phyloP scores from a whole-genome alignment of 2,329 filamentous ascomycete genomes.

The Fonsecaea erecta region DNA sequence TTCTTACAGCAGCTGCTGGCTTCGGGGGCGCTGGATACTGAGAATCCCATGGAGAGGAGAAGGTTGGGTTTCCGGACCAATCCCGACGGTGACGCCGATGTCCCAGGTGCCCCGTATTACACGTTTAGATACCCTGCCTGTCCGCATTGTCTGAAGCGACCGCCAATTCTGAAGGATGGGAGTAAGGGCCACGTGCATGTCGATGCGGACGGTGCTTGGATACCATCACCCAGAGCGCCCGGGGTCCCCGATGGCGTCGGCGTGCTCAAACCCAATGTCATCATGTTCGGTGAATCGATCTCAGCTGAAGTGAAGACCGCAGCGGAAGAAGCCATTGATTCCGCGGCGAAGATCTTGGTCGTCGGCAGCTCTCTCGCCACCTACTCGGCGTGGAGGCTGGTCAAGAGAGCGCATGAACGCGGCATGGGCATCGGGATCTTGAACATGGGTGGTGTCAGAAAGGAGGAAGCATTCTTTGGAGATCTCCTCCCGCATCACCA shows the following conservation, averaged over 20 bases:
- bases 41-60: constrained; percentile 72
- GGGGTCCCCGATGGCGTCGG: constrained; percentile 64
- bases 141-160: constrained; percentile 72
- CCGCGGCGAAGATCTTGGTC: constrained; percentile 74
- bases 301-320: constrained; percentile 68
- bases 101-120: constrained; percentile 83
- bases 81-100: constrained; percentile 91
- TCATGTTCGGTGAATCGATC: constrained; percentile 97
- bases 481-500: constrained; percentile 31
- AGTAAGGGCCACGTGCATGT: constrained; percentile 65
- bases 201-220: constrained; percentile 82
- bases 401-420: constrained; percentile 78
- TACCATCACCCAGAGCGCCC: constrained; percentile 32
- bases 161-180: constrained; percentile 62
- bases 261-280: constrained; percentile 87
- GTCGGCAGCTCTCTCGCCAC: constrained; percentile 91
- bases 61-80: constrained; percentile 78
- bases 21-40: constrained; percentile 75
- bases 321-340: constrained; percentile 80
- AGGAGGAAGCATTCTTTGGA: constrained; percentile 51
- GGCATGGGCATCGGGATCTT: constrained; percentile 85
- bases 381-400: constrained; percentile 91
- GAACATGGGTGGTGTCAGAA: constrained; percentile 66
- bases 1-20: constrained; percentile 74
- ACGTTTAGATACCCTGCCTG: constrained; percentile 92